Conservation (phyloP, 192 early-diverging fungal species). For the Diversispora eburnea region DNA sequence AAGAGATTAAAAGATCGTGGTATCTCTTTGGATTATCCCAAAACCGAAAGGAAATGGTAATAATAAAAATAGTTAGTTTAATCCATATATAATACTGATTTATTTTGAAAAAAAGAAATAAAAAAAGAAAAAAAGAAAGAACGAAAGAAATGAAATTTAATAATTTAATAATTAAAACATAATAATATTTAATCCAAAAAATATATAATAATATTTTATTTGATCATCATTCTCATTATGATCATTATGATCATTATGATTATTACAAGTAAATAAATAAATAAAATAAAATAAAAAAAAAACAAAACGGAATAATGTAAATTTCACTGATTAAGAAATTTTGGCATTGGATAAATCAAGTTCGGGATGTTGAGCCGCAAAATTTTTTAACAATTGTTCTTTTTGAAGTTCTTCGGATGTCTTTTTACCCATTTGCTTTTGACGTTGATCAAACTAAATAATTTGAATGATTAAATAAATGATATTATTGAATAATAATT, state of each 20-base stretch:
- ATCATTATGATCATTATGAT: no score
- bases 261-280: no score
- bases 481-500: not conserved
- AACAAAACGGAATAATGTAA: not conserved
- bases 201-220: no score
- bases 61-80: no score
- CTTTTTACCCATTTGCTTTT: conserved; percentile 75
- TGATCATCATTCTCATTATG: no score
- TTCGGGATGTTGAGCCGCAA: conserved; percentile 46
- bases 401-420: conserved; percentile 78
- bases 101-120: no score
- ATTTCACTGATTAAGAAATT: conserved; percentile 21
- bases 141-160: no score
- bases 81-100: no score
- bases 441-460: conserved; percentile 80
- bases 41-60: conserved; percentile 3
- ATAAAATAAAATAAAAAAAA: conserved; percentile 1
- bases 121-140: no score
- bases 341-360: conserved; percentile 29
- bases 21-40: conserved; percentile 53
- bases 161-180: no score
- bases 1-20: conserved; percentile 68
- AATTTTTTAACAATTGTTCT: conserved; percentile 71
- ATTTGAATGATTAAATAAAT: conserved; percentile 1
- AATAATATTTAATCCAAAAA: no score